Conservation (phyloP, 1,284 basidiomycete genomes). For the Apiotrichum brassicae region DNA sequence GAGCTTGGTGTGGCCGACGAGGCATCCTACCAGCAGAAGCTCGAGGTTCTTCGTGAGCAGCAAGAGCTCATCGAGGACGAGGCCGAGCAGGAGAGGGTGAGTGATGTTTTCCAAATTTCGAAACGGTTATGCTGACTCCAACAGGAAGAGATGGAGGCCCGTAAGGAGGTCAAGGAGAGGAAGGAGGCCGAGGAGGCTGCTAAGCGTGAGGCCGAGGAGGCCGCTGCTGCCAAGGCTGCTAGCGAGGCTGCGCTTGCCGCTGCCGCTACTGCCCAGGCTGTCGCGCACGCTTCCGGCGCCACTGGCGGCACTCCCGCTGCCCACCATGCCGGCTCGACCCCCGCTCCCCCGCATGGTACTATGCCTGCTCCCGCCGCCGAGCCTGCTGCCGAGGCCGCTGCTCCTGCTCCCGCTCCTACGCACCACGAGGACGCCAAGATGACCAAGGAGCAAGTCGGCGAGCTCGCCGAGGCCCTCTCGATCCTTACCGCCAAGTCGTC, state of each 20-base stretch:
- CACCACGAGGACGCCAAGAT: constrained; percentile 64
- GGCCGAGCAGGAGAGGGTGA: constrained; percentile 82
- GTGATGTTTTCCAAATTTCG: too few relatives aligned
- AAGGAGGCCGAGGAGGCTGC: constrained; percentile 57
- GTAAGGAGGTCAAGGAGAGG: constrained; percentile 73
- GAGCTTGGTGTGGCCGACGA: constrained; percentile 85
- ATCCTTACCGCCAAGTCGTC: constrained; percentile 93
- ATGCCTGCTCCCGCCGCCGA: too few relatives aligned
- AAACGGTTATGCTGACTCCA: too few relatives aligned
- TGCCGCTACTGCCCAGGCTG: neutral
- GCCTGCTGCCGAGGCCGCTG: constrained; percentile 43
- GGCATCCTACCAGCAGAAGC: constrained; percentile 93
- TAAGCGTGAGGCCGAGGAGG: constrained; percentile 48
- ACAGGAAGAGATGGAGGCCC: constrained; percentile 80
- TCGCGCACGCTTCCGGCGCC: neutral
- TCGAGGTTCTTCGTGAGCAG: constrained; percentile 95
- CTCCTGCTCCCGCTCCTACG: constrained; percentile 60
- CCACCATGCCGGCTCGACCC: neutral
- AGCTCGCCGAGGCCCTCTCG: constrained; percentile 85
- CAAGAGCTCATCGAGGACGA: constrained; percentile 99
- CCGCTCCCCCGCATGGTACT: neutral
- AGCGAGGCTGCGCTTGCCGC: neutral
- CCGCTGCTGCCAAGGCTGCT: constrained; percentile 47
- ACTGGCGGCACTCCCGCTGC: neutral
- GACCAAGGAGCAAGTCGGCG: constrained; percentile 93